Percentiles rank a stretch among this genome's conserved stretches.
Conservation (phyloP, 2,329 filamentous ascomycete species). For the Zopfia rhizophila region DNA sequence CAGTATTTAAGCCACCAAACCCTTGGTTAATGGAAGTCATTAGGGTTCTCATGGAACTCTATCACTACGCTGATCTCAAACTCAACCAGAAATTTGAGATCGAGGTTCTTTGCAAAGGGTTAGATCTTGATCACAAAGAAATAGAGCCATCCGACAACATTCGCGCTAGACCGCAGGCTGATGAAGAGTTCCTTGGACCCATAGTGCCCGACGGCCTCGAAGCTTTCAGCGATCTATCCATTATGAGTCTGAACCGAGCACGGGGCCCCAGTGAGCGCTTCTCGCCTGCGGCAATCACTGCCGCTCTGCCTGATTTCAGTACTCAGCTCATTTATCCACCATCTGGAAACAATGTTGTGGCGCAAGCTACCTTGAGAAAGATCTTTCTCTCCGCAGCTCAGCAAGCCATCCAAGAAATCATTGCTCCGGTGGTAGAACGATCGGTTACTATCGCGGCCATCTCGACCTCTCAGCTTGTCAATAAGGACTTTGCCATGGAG, state of each 20-base stretch:
- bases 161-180: conserved; percentile 75
- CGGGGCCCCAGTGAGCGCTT: conserved; percentile 76
- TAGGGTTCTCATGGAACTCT: conserved; percentile 88
- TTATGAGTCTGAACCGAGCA: conserved; percentile 69
- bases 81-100: conserved; percentile 99
- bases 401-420: conserved; percentile 93
- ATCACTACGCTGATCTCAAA: conserved; percentile 91
- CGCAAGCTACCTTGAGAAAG: conserved; percentile 68
- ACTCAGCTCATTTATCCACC: conserved; percentile 79
- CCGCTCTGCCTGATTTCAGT: conserved; percentile 84
- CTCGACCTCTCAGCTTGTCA: conserved; percentile 92
- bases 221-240: conserved; percentile 81
- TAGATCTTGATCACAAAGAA: conserved; percentile 90
- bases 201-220: conserved; percentile 75
- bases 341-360: conserved; percentile 76
- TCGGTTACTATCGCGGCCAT: conserved; percentile 98
- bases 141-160: conserved; percentile 91
- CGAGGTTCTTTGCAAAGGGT: conserved; percentile 92
- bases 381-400: conserved; percentile 90
- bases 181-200: conserved; percentile 64
- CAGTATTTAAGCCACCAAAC: conserved; percentile 92
- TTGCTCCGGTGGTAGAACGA: conserved; percentile 94
- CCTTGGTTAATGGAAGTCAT: conserved; percentile 99
- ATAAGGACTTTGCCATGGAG: conserved; percentile 96
- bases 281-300: conserved; percentile 79